Percentiles rank a stretch among this genome's conserved stretches.
Conservation (phyloP, 2,329 filamentous ascomycete genomes). For the Colletotrichum spinosum region DNA sequence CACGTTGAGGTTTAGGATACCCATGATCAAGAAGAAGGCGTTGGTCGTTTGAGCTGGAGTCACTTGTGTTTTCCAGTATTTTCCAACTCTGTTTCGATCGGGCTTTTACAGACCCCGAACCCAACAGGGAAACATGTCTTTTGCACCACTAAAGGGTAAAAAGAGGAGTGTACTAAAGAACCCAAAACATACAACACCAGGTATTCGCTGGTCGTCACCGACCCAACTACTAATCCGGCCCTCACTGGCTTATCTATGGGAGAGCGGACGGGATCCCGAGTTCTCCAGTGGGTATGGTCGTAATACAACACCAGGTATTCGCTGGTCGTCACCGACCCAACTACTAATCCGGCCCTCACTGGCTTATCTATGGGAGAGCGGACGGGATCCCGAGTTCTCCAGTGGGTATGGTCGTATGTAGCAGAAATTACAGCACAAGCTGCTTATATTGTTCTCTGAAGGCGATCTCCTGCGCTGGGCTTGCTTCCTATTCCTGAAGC, state of each 20-base stretch:
- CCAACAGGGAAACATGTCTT: neutral
- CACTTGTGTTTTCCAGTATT: too few relatives aligned
- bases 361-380: too few relatives aligned
- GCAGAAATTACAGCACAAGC: accelerated
- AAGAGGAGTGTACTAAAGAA: neutral
- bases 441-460: neutral
- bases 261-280: constrained; percentile 9
- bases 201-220: constrained; percentile 8
- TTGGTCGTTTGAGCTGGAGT: too few relatives aligned
- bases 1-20: too few relatives aligned
- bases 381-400: constrained; percentile 8
- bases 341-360: constrained; percentile 8
- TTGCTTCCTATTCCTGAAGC: too few relatives aligned
- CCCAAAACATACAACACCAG: constrained; percentile 6
- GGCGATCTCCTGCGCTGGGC: neutral
- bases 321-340: neutral
- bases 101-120: neutral
- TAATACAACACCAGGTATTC: constrained; percentile 11
- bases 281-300: constrained; percentile 15
- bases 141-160: neutral
- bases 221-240: constrained; percentile 7
- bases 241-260: neutral
- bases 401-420: constrained; percentile 17
- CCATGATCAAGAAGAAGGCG: too few relatives aligned
- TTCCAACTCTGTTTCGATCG: too few relatives aligned